Conservation (phyloP, 2,329 filamentous ascomycete genomes). For the Elsinoe batatas region DNA sequence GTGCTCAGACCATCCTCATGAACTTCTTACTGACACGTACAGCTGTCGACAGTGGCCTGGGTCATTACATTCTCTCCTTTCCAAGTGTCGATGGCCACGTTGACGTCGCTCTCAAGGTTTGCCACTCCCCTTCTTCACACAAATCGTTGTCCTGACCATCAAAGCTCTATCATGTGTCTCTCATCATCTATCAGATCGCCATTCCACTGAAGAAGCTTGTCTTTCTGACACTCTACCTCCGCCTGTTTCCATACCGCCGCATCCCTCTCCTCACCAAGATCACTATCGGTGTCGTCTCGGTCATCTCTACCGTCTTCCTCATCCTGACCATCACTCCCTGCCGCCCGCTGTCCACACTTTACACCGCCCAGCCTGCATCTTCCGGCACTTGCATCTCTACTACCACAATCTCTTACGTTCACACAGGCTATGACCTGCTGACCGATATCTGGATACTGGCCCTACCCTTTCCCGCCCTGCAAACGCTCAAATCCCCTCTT, state of each 20-base stretch:
- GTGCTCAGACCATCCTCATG: background rate
- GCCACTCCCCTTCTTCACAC: background rate
- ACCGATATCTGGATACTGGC: constrained; percentile 6
- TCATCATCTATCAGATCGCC: background rate
- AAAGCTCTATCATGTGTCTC: background rate
- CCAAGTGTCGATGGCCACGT: background rate
- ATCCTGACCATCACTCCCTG: background rate
- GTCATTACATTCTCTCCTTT: background rate
- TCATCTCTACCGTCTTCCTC: background rate
- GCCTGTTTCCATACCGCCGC: constrained; percentile 8
- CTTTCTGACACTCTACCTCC: constrained; percentile 4
- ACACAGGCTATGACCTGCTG: background rate
- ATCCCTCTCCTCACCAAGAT: constrained; percentile 6
- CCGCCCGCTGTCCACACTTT: background rate
- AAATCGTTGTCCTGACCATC: background rate
- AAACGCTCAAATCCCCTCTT: background rate
- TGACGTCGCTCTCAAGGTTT: background rate
- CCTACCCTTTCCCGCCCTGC: constrained; percentile 1
- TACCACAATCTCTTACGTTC: background rate
- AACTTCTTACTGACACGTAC: background rate
- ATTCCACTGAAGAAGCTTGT: background rate
- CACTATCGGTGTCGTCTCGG: background rate
- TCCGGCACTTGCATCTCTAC: background rate
- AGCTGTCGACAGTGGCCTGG: constrained; percentile 3
- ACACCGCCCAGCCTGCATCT: background rate